A percentile compares a stretch with the other conserved stretches of the same genome.
These are phyloP conservation scores for Sporothrix luriei DNA, from an alignment of 2,329 filamentous ascomycete species.

Conservation along the genomic window DNA sequence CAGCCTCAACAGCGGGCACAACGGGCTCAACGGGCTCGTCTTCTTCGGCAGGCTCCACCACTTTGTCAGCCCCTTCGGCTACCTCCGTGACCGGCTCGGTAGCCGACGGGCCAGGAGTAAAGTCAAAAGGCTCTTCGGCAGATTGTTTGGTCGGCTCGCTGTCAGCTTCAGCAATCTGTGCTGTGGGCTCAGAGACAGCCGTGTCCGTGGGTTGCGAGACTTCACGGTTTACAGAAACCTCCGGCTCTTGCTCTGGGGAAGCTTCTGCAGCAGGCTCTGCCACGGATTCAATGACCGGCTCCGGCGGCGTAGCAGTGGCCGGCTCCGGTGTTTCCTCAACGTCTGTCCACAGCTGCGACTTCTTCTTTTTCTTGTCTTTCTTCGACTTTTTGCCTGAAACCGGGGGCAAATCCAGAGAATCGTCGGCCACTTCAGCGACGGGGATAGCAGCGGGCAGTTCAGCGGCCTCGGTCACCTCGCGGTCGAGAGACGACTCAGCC, in stretches of 20 bases:
- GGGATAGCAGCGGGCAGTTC: too few relatives aligned
- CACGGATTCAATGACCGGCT: conserved; percentile 5
- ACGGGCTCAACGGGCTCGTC: not conserved
- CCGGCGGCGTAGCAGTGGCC: conserved; percentile 1
- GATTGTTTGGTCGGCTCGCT: not conserved
- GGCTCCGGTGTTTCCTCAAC: not conserved
- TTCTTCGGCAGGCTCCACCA: not conserved
- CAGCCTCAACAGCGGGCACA: not conserved
- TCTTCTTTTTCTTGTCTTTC: conserved; percentile 30
- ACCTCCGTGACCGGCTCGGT: not conserved
- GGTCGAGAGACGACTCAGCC: too few relatives aligned
- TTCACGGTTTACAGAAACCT: not conserved
- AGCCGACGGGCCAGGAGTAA: not conserved
- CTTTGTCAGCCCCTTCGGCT: not conserved
- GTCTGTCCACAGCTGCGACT: not conserved
- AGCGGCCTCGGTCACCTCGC: too few relatives aligned
- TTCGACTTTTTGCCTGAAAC: conserved; percentile 23
- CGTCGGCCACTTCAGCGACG: not conserved
- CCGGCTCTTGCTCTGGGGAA: not conserved
- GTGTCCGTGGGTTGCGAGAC: not conserved
- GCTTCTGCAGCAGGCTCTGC: not conserved
- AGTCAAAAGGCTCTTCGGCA: not conserved
- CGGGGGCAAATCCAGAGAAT: not conserved
- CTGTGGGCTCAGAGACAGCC: not conserved
- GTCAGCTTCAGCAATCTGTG: not conserved